Base-by-base conservation (phyloP, 2,329 filamentous ascomycete species). In the Cordyceps cateniannulata region DNA sequence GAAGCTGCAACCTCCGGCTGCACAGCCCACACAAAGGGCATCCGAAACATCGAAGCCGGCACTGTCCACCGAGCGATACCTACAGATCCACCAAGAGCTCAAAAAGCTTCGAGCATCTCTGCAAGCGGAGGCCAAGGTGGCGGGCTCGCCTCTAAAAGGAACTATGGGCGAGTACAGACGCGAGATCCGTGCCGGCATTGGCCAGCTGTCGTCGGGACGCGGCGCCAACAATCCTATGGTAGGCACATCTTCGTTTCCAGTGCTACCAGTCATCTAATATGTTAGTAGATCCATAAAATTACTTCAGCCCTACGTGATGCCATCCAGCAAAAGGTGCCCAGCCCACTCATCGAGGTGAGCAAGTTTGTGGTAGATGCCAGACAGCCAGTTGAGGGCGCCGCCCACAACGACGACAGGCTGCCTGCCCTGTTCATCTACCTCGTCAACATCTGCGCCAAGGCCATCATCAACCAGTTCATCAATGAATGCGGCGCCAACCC, bases 401-500 rank as follows among this genome's bases (percentile, higher is more conserved):
- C 75, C 3, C 73, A 81, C 60, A 82, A 87, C 59, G 82, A 79
- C 1, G 71, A 75, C 24, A 76, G 81, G 22, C 74, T 89, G 24
- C 87, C 89, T 0, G 81, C 83, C 1, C 74, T 90, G 6, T 83
- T 90, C 64, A 76, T 96, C 27, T 96, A 92, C 70, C 80, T 91
- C 2, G 79, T 96, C 61, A 92, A 90, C 67, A 85, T 89, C 55
- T 87, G 93, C 64, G 79, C 87, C 66, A 96, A 96, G 72, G 79
- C 79, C 48, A 79, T 92, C 61, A 80, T 95, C 62, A 82, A 81
- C 51, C 89, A 92, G 65, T 87, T 88, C 67, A 80, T 86, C 64
- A 82, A 80, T 56, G 87, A 91, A 72, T 87, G 85, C 51, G 81
- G 81, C 12, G 81, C 85, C 25, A 84, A 85, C 58, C 80, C 84